Percentiles rank a stretch among this genome's conserved stretches.
Evolutionary conservation across 2,329 filamentous ascomycete species (phyloP).

Genomic region (Myriosclerotinia duriaeana): DNA sequence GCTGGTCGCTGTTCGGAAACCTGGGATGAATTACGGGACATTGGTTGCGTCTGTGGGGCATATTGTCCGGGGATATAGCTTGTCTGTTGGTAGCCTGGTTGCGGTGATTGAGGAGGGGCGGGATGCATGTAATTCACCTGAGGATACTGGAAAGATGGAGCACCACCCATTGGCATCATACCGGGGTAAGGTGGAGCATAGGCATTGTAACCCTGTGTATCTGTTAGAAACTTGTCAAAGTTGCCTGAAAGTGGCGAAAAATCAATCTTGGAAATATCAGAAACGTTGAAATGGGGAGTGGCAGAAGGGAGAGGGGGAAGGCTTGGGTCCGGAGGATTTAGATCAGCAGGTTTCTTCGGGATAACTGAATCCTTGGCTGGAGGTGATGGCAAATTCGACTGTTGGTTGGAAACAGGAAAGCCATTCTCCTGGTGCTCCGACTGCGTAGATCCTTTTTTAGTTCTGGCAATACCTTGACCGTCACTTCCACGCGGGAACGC

Average conservation of each 20-base stretch:
- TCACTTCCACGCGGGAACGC: slow-evolving; percentile 30
- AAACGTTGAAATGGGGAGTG: slow-evolving; percentile 34
- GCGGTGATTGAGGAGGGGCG: slow-evolving; percentile 47
- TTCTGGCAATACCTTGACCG: slow-evolving; percentile 29
- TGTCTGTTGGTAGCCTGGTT: slow-evolving; percentile 49
- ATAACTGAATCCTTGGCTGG: slow-evolving; percentile 19
- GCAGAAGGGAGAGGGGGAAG: slow-evolving; percentile 35
- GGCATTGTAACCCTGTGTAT: slow-evolving; percentile 55
- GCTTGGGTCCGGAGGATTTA: slow-evolving; percentile 23
- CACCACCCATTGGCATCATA: slow-evolving; percentile 43
- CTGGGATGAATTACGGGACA: slow-evolving; percentile 84
- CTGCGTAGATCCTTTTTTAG: slow-evolving; percentile 28
- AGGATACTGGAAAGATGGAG: slow-evolving; percentile 45
- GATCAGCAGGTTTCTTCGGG: slow-evolving; percentile 18
- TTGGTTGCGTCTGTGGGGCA: slow-evolving; percentile 56
- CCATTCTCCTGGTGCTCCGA: slow-evolving; percentile 29
- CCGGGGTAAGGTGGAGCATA: slow-evolving; percentile 54
- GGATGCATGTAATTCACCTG: slow-evolving; percentile 53
- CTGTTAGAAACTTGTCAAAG: slow-evolving; percentile 61
- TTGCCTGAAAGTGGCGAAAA: slow-evolving; percentile 67
- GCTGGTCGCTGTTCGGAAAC: slow-evolving; percentile 62
- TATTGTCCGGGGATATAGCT: slow-evolving; percentile 42
- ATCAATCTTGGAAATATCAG: slow-evolving; percentile 47
- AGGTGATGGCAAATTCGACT: slow-evolving; percentile 17
- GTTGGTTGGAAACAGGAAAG: slow-evolving; percentile 29